phyloP scores from a whole-genome alignment of 2,329 filamentous ascomycete species.

The Calonectria leucothoes region DNA sequence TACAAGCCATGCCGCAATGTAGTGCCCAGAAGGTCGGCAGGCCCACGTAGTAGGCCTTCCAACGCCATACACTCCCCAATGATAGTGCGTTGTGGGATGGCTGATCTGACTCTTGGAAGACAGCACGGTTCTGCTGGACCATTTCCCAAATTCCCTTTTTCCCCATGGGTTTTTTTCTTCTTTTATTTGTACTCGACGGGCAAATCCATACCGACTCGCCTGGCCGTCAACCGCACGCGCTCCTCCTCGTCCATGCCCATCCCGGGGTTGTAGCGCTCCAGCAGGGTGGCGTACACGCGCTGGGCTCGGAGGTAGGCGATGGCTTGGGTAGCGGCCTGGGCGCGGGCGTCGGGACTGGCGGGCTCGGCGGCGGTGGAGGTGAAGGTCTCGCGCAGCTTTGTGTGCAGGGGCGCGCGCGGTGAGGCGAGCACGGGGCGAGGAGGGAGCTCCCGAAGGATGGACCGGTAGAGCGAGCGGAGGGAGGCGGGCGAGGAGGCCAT shows the following conservation, averaged over 20 bases:
- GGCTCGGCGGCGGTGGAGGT: slow-evolving; percentile 65
- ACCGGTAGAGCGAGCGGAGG: slow-evolving; percentile 85
- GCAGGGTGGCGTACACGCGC: slow-evolving; percentile 80
- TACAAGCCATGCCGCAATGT: background rate
- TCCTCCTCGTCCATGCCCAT: slow-evolving; percentile 90
- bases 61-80: too few relatives aligned
- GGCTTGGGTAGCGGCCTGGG: slow-evolving; percentile 75
- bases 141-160: background rate
- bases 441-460: slow-evolving; percentile 89
- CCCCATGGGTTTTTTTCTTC: background rate
- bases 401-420: slow-evolving; percentile 65
- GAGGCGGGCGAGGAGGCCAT: slow-evolving; percentile 57
- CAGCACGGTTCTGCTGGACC: background rate
- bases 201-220: slow-evolving; percentile 91
- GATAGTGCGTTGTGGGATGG: too few relatives aligned
- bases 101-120: too few relatives aligned
- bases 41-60: too few relatives aligned
- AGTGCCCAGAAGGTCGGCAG: too few relatives aligned
- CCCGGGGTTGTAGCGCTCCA: slow-evolving; percentile 95
- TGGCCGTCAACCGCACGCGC: slow-evolving; percentile 82
- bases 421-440: slow-evolving; percentile 68
- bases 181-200: slow-evolving; percentile 68
- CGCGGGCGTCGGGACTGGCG: slow-evolving; percentile 44
- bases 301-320: slow-evolving; percentile 87
- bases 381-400: slow-evolving; percentile 47